phyloP scores from a whole-genome alignment of 129 eudicot species.

The Erigeron canadensis region DNA sequence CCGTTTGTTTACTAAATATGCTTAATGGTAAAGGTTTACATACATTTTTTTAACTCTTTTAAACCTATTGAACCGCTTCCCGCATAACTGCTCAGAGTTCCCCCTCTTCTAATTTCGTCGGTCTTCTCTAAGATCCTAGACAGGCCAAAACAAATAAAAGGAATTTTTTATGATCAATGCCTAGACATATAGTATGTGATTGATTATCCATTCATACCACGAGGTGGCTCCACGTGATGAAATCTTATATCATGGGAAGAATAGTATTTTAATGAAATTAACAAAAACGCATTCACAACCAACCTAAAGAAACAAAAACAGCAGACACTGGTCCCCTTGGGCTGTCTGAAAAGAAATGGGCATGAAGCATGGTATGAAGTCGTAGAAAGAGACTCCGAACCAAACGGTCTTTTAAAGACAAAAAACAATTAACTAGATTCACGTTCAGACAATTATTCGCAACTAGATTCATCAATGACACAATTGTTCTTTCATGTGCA shows the following conservation, averaged over 20 bases:
- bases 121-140: not conserved
- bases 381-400: slow-evolving; percentile 49
- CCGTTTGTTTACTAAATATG: no score
- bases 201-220: slow-evolving; percentile 11
- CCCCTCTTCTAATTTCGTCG: no score
- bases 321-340: slow-evolving; percentile 68
- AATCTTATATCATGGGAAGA: slow-evolving; percentile 10
- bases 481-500: not conserved
- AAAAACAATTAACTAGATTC: slow-evolving; percentile 25
- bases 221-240: slow-evolving; percentile 22
- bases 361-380: slow-evolving; percentile 42
- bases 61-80: no score
- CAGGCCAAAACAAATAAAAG: slow-evolving; percentile 1
- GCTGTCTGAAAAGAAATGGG: slow-evolving; percentile 57
- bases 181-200: slow-evolving; percentile 15
- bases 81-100: no score
- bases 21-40: no score
- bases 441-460: slow-evolving; percentile 11
- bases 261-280: not conserved
- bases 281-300: slow-evolving; percentile 27
- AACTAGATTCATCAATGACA: slow-evolving; percentile 19
- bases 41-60: no score
- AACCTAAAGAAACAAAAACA: slow-evolving; percentile 52
- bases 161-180: not conserved
- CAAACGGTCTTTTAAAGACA: slow-evolving; percentile 41